phyloP scores from a whole-genome alignment of 2,329 filamentous ascomycete species.

The Talaromyces sp. region DNA sequence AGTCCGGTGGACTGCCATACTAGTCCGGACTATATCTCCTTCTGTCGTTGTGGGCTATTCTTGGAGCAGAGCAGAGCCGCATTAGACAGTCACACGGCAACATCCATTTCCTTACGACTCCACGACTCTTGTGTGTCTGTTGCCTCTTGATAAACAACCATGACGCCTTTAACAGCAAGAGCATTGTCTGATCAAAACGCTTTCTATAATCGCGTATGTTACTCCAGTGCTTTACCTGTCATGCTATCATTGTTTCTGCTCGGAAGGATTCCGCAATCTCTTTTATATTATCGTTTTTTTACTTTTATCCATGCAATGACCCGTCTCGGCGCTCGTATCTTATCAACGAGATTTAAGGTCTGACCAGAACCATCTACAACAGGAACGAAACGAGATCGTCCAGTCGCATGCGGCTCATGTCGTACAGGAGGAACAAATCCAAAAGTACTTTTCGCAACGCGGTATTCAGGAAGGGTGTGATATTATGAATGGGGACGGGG shows the following conservation, averaged over 20 bases:
- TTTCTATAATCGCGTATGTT: background rate
- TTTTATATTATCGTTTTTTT: background rate
- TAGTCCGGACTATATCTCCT: background rate
- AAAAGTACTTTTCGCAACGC: conserved; percentile 19
- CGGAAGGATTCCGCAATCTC: background rate
- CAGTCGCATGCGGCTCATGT: conserved; percentile 11
- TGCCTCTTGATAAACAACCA: background rate
- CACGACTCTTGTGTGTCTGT: background rate
- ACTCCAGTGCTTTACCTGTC: background rate
- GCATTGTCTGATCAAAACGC: background rate
- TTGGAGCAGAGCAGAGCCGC: background rate
- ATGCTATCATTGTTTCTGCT: background rate
- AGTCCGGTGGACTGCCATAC: background rate
- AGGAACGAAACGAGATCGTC: conserved; percentile 12
- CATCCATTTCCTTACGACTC: background rate
- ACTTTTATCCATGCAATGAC: background rate
- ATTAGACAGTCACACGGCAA: background rate
- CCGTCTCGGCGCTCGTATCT: background rate
- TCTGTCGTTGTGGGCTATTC: background rate
- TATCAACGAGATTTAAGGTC: background rate
- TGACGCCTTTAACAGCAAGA: background rate
- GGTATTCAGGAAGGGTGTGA: background rate
- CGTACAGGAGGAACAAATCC: conserved; percentile 22
- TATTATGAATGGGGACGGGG: background rate
- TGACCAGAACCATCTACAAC: conserved; percentile 21